Evolutionary conservation across 495 filamentous ascomycete genomes (phyloP).

Genomic region (Penicillium subrubescens): DNA sequence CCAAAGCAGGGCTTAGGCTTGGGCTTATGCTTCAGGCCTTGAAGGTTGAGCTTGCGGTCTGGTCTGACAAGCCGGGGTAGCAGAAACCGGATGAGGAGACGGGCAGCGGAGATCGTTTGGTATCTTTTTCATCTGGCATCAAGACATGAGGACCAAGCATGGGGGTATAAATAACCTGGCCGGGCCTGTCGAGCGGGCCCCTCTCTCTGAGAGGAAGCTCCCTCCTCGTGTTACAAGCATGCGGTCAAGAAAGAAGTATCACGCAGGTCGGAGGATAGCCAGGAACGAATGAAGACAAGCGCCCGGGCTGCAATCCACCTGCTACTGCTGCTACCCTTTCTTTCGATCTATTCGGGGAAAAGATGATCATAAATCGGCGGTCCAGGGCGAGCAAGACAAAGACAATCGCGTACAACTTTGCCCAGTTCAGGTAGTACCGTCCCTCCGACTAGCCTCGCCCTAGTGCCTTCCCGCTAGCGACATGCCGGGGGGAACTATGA

Average conservation of each 20-base stretch:
- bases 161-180: constrained; percentile 22
- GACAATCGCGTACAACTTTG: neutral
- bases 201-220: neutral
- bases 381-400: neutral
- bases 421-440: constrained; percentile 1
- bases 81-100: constrained; percentile 9
- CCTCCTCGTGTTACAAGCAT: neutral
- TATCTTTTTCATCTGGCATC: constrained; percentile 10
- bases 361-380: neutral
- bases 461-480: neutral
- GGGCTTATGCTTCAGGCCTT: neutral
- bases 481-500: neutral
- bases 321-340: neutral
- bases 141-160: constrained; percentile 8
- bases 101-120: constrained; percentile 10
- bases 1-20: neutral
- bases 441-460: neutral
- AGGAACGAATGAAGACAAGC: constrained; percentile 7
- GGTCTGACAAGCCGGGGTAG: constrained; percentile 6
- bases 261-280: neutral
- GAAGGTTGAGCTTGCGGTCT: constrained; percentile 1
- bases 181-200: neutral
- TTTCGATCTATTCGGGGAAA: constrained; percentile 5
- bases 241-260: constrained; percentile 5
- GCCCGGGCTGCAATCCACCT: constrained; percentile 3